A percentile compares a stretch with the other conserved stretches of the same genome.
These are phyloP conservation scores for Xylariales sp. DNA, from an alignment of 2,329 filamentous ascomycete genomes.

Conservation along the genomic window DNA sequence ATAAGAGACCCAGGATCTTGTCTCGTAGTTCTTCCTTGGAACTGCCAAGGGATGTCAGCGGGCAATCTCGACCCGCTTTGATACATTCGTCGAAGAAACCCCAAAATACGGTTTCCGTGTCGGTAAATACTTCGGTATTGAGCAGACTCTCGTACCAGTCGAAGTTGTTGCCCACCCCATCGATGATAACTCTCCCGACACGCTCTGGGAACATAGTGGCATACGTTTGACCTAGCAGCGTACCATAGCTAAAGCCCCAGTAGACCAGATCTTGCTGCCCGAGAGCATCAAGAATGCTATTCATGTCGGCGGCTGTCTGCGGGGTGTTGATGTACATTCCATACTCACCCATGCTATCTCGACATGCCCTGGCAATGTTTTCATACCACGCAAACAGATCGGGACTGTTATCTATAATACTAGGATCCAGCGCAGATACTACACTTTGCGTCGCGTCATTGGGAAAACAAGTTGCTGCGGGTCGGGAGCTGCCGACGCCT, in stretches of 20 bases:
- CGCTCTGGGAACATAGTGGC: constrained; percentile 20
- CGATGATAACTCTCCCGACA: constrained; percentile 18
- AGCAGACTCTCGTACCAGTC: constrained; percentile 27
- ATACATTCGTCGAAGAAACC: constrained; percentile 42
- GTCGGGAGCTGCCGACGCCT: constrained; percentile 34
- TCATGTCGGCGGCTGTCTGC: constrained; percentile 45
- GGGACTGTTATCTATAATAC: constrained; percentile 15
- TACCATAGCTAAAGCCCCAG: constrained; percentile 20
- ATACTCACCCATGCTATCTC: constrained; percentile 7
- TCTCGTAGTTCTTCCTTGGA: constrained; percentile 28
- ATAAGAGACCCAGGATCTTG: constrained; percentile 26
- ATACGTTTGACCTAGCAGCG: constrained; percentile 20
- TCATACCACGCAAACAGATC: constrained; percentile 21
- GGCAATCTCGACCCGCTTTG: constrained; percentile 41
- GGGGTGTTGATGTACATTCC: constrained; percentile 32
- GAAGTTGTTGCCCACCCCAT: constrained; percentile 8
- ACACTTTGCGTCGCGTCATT: constrained; percentile 5
- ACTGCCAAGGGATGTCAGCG: constrained; percentile 30
- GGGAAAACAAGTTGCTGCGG: constrained; percentile 32
- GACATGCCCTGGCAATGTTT: constrained; percentile 2
- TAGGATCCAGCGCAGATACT: constrained; percentile 11
- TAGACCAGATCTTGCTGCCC: constrained; percentile 42
- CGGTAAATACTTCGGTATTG: constrained; percentile 31
- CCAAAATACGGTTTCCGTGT: constrained; percentile 36
- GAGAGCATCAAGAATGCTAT: constrained; percentile 39